These are phyloP conservation scores for Periconia sp. DNA, from an alignment of 2,329 filamentous ascomycete species.

Conservation along the genomic window DNA sequence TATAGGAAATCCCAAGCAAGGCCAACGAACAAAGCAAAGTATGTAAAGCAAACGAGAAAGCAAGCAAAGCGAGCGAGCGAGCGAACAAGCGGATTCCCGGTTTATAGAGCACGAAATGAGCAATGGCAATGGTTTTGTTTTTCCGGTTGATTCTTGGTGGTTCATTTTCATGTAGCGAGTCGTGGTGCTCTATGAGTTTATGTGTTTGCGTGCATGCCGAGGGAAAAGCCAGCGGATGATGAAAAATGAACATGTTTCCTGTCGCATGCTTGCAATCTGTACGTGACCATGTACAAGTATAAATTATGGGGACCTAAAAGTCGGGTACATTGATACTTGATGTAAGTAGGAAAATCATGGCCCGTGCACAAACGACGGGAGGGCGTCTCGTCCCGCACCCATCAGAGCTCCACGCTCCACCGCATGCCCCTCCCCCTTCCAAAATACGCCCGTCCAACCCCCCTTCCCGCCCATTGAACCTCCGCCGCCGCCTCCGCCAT, in stretches of 20 bases:
- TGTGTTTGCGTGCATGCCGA: neutral
- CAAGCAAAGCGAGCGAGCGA: neutral
- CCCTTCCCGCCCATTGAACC: conserved; percentile 1
- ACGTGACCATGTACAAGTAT: too few species aligned
- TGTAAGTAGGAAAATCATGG: too few species aligned
- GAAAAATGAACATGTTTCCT: neutral
- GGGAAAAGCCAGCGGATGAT: neutral
- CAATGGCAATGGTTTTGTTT: neutral
- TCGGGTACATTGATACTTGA: too few species aligned
- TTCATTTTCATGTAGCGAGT: neutral
- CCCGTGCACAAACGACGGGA: too few species aligned
- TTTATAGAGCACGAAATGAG: neutral
- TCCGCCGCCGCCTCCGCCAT: conserved; percentile 52
- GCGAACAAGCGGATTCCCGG: neutral
- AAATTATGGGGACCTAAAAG: too few species aligned
- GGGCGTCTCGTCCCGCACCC: too few species aligned
- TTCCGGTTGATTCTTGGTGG: neutral
- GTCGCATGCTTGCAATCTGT: neutral
- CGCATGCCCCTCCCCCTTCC: neutral
- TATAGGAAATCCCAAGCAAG: neutral
- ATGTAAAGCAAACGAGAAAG: neutral
- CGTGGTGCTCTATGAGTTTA: neutral
- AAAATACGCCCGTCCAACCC: neutral
- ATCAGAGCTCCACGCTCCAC: neutral
- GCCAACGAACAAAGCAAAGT: neutral